Conservation (phyloP, 2,329 filamentous ascomycete species). For the Sporothrix luriei region DNA sequence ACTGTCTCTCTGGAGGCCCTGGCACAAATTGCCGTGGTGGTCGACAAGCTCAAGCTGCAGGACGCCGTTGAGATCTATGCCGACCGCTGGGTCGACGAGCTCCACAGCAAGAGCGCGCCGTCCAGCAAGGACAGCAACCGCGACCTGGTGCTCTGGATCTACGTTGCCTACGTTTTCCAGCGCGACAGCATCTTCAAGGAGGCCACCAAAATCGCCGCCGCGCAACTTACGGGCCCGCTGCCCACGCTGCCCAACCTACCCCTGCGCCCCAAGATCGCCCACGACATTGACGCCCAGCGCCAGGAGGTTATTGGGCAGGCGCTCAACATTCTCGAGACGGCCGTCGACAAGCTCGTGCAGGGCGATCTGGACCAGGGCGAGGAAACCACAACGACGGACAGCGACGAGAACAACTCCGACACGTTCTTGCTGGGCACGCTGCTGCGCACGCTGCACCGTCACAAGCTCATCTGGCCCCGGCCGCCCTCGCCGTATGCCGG, state of each 20-base stretch:
- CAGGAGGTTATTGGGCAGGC: slow-evolving; percentile 38
- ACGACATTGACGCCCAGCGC: slow-evolving; percentile 40
- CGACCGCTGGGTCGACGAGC: slow-evolving; percentile 46
- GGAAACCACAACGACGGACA: slow-evolving; percentile 21
- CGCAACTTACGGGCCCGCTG: slow-evolving; percentile 38
- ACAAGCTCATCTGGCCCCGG: slow-evolving; percentile 39
- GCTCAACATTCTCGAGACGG: slow-evolving; percentile 36
- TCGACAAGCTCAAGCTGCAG: slow-evolving; percentile 48
- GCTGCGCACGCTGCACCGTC: slow-evolving; percentile 40
- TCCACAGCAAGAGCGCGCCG: slow-evolving; percentile 34
- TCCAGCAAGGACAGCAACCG: slow-evolving; percentile 32
- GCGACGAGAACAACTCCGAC: slow-evolving; percentile 38
- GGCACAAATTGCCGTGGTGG: slow-evolving; percentile 49
- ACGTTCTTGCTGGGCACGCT: slow-evolving; percentile 41
- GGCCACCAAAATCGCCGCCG: slow-evolving; percentile 39
- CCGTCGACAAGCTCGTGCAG: slow-evolving; percentile 37
- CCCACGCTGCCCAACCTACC: slow-evolving; percentile 38
- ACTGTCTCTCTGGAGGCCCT: slow-evolving; percentile 47
- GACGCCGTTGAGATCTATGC: slow-evolving; percentile 50
- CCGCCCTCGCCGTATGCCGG: slow-evolving; percentile 38
- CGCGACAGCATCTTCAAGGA: slow-evolving; percentile 39
- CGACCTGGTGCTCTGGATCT: slow-evolving; percentile 42
- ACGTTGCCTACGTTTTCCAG: slow-evolving; percentile 42
- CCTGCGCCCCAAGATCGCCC: slow-evolving; percentile 40
- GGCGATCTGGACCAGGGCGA: neutral